phyloP scores from a whole-genome alignment of 768 basidiomycete genomes.

The Termitomyces sp. region DNA sequence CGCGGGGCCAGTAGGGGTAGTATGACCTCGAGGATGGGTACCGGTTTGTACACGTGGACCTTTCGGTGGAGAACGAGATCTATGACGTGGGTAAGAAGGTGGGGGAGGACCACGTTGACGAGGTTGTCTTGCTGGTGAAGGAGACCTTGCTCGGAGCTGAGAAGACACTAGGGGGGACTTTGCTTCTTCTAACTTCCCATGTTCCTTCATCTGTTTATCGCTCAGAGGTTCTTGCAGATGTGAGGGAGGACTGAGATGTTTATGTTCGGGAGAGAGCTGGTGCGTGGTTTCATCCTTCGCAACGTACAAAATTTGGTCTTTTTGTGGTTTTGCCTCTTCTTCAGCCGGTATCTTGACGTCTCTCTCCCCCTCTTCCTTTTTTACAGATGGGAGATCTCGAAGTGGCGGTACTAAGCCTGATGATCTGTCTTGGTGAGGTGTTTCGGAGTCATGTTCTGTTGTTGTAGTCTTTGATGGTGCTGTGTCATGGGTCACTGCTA shows the following conservation, averaged over 20 bases:
- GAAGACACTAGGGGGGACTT: not conserved
- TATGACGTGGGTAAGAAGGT: slow-evolving; percentile 15
- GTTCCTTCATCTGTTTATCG: not conserved
- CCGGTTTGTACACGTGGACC: slow-evolving; percentile 25
- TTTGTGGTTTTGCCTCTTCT: not conserved
- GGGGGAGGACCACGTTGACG: slow-evolving; percentile 12
- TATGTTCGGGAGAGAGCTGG: not conserved
- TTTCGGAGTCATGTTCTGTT: not conserved
- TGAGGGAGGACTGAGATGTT: not conserved
- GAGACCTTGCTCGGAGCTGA: slow-evolving; percentile 13
- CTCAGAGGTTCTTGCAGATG: not conserved
- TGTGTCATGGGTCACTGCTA: not conserved
- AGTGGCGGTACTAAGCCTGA: not conserved
- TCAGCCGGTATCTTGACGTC: not conserved
- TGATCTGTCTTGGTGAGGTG: not conserved
- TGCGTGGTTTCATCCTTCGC: not conserved
- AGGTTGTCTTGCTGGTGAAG: slow-evolving; percentile 20
- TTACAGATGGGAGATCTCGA: not conserved
- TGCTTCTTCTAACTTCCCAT: not conserved
- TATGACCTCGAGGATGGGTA: slow-evolving; percentile 14
- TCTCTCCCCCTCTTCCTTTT: not conserved
- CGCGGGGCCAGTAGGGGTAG: slow-evolving; percentile 14
- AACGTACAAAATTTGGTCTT: not conserved
- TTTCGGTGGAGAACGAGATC: slow-evolving; percentile 32
- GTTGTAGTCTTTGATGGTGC: not conserved